Base-by-base conservation (phyloP, 2,329 filamentous ascomycete species). In the Geosmithia putterillii region DNA sequence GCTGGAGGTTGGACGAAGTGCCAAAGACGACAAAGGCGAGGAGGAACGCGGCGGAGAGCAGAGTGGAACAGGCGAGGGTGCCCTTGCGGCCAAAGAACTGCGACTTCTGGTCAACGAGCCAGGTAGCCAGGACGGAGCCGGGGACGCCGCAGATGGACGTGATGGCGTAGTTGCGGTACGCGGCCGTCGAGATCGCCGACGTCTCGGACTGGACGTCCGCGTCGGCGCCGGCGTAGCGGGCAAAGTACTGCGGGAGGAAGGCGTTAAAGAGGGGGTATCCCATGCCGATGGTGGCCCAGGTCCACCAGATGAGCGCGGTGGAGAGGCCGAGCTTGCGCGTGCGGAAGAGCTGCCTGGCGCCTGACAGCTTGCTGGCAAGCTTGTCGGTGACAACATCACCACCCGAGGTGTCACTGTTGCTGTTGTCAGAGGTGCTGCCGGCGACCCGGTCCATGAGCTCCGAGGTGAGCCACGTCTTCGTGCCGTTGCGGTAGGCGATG, bases 201-300 rank as follows among this genome's bases (percentile, higher is more conserved):
- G 56, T 57, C 40, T 63, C 56, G 23, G 56, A 56, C 14, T 56
- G 51, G 14, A 56, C 43, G n/a, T 45, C 48, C 3, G 50, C 48
- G 18, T 49, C 56, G 12, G 48, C 50, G 28, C 50, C 45, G 17
- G 50, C 66, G 44, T 78, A 73, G 32, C 55, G 60, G 20, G 79
- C 75, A 46, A 94, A 76, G 55, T 92, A 92, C 51, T 92, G 84
- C 0, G 87, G 87, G n/a, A 94, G 71, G 63, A 94, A 94, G 42
- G 84, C 83, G 60, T 92, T 92, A 73, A 90, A 94, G 2, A 94
- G 74, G 1, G 86, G 86, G 55, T 90, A 94, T 3, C 81, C 86
- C 77, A 94, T 83, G 46, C 86, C 86, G 50, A 94, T 89, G 14
- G 77, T 81, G 0, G 80, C 72, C 86, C 86, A 94, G 57, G 79